Evolutionary conservation across 2,329 filamentous ascomycete species (phyloP), one percentile per base, ranked within the genome.

Genomic region (Stromatinia cepivora): DNA sequence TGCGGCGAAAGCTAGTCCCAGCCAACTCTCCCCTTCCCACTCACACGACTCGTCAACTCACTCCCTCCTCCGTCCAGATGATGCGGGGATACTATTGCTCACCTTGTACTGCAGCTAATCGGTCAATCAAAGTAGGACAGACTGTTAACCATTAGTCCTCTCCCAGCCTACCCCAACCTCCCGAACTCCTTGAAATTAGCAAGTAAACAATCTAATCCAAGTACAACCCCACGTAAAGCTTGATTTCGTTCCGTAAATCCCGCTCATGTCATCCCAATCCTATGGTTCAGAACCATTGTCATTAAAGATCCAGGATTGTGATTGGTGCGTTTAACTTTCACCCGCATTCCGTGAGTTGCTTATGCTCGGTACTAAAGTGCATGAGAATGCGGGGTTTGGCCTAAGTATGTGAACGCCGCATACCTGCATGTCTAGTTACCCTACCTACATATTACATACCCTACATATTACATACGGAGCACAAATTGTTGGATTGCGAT

Each of bases 371-470:
- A 45, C 39, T 46, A 20, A 10, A 31, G 22, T n/a, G n/a, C n/a
- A n/a, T n/a, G n/a, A n/a, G n/a, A 61, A 61, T 61, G 57, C 57
- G 57, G 57, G 39, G 57, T 46, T 59, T 59, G 39, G 8, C n/a
- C n/a, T 20, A 45, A 15, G 22, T n/a, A 39, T 57, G 39, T 57
- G 31, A 39, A 15, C 31, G 54, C 54, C 22, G 54, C 54, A 57
- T 39, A 57, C 54, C 31, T 57, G 31, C 54, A 57, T 57, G 36
- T 36, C 31, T n/a, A 36, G 31, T 20, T n/a, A 57, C 54, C 4
- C n/a, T n/a, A 48, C 46, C 17, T 48, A 9, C 6, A 10, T 42
- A 42, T 17, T 17, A 3, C 54, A n/a, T 8, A n/a, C n/a, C 46
- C 17, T 48, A 9, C 6, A 10, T 42, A 42, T 17, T 17, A 3